Evolutionary conservation across 805 yeast genomes (phyloP), one percentile per base, ranked within the genome.

Genomic region (Millerago galiae): DNA sequence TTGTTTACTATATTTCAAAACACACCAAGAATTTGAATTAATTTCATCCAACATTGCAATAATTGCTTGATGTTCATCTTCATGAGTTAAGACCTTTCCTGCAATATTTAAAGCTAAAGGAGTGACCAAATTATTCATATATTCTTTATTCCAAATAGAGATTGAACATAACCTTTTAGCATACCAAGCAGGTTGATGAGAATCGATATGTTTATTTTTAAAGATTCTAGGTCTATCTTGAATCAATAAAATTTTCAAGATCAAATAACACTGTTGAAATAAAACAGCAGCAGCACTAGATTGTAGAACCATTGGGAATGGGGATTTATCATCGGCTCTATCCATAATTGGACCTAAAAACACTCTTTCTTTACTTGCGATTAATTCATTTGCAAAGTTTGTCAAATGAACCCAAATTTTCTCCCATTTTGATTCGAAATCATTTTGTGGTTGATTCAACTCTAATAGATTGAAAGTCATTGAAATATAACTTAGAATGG

Each of bases 401-500:
- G 14, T 28, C n/a, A 40, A 12, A 40, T 59, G 61, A n/a, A 61
- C 47, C 72, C 72, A 69, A 1, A 68, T 37, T 7, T 41, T 41
- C 39, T 57, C 58, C 74, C 74, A 69, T 28, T 56, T 58, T 5
- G 45, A 39, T 34, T 63, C 65, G 45, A 63, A 68, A 15, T 53
- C 48, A 8, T 27, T 25, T 16, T 27, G 38, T 28, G 47, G 31
- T 21, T 31, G 34, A 14, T 41, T 45, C 4, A 37, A 16, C 2
- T 28, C 35, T 10, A 46, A 30, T 4, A 44, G 27, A 25, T 47
- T 42, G 25, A 44, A 38, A 8, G 44, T 44, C 41, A 41, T 37
- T 4, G 44, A 38, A 5, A 44, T 25, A 32, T 34, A 38, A 2
- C 38, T 35, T 14, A 46, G 25, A 1, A 43, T 33, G 17, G 40